Conservation (phyloP, 1,284 basidiomycete genomes). For the Kwoniella shivajii region DNA sequence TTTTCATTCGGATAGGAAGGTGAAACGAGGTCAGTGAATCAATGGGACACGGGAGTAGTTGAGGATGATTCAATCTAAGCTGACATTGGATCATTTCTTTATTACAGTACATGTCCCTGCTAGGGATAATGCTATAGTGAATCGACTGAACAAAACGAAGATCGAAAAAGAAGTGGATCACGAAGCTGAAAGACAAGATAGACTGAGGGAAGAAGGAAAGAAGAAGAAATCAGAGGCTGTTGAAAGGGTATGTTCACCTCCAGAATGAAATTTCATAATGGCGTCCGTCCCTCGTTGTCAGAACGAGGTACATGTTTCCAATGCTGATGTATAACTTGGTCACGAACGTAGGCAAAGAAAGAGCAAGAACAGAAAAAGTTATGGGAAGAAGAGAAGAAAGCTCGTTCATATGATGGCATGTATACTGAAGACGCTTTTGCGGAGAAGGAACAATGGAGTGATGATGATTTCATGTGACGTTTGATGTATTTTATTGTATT, state of each 20-base stretch:
- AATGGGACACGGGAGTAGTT: too few relatives aligned
- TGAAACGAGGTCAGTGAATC: slow-evolving; percentile 70
- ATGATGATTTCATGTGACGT: slow-evolving; percentile 53
- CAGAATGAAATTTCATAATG: too few relatives aligned
- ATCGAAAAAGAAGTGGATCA: slow-evolving; percentile 82
- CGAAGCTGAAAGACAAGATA: slow-evolving; percentile 80
- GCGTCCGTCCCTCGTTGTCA: too few relatives aligned
- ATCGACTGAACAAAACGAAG: slow-evolving; percentile 94
- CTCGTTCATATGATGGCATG: slow-evolving; percentile 50
- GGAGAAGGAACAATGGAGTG: slow-evolving; percentile 43
- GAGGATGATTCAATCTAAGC: too few relatives aligned
- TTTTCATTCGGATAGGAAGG: slow-evolving; percentile 86
- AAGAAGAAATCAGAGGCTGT: slow-evolving; percentile 66
- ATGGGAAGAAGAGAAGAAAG: slow-evolving; percentile 53
- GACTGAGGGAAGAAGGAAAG: slow-evolving; percentile 74
- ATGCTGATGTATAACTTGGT: background rate
- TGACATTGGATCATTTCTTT: background rate
- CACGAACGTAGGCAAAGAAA: slow-evolving; percentile 13
- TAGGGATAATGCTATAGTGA: slow-evolving; percentile 87
- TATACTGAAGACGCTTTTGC: slow-evolving; percentile 50
- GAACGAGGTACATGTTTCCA: too few relatives aligned
- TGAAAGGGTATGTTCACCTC: slow-evolving; percentile 53
- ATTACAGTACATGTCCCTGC: slow-evolving; percentile 76
- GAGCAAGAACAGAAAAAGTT: slow-evolving; percentile 48
- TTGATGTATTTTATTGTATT: too few relatives aligned